These are phyloP conservation scores for Tothia fuscella DNA, from an alignment of 2,329 filamentous ascomycete species.

Conservation along the genomic window DNA sequence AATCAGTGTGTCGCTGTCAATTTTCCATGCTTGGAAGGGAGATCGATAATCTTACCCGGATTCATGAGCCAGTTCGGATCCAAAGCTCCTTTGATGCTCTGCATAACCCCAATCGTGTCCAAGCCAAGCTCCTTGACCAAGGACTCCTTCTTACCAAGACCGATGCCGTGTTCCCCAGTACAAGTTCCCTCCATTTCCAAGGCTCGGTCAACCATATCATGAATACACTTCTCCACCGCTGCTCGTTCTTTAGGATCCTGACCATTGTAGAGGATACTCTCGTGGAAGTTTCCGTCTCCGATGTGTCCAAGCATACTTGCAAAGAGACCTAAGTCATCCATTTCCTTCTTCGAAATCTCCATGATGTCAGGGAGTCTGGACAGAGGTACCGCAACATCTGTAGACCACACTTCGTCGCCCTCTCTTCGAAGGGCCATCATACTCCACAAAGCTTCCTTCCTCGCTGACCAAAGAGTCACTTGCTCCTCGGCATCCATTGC, in stretches of 20 bases:
- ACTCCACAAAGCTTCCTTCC: slow-evolving; percentile 49
- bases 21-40: slow-evolving; percentile 5
- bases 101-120: slow-evolving; percentile 76
- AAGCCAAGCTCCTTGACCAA: slow-evolving; percentile 67
- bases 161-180: slow-evolving; percentile 79
- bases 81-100: slow-evolving; percentile 65
- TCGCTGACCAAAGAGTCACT: slow-evolving; percentile 46
- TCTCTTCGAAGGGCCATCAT: slow-evolving; percentile 45
- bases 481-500: slow-evolving; percentile 42
- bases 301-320: slow-evolving; percentile 82
- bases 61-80: slow-evolving; percentile 87
- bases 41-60: slow-evolving; percentile 80
- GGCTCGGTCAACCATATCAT: slow-evolving; percentile 83
- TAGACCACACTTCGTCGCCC: slow-evolving; percentile 48
- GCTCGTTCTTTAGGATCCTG: slow-evolving; percentile 55
- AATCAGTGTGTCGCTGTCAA: neutral
- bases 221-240: slow-evolving; percentile 69
- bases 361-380: slow-evolving; percentile 56
- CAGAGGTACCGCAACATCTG: slow-evolving; percentile 62
- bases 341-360: slow-evolving; percentile 79
- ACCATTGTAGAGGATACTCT: slow-evolving; percentile 78
- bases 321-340: slow-evolving; percentile 76
- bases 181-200: slow-evolving; percentile 91
- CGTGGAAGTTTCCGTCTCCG: slow-evolving; percentile 90
- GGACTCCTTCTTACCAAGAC: slow-evolving; percentile 74